phyloP scores from a whole-genome alignment of 1,284 basidiomycete genomes.

The Ganoderma boninense region DNA sequence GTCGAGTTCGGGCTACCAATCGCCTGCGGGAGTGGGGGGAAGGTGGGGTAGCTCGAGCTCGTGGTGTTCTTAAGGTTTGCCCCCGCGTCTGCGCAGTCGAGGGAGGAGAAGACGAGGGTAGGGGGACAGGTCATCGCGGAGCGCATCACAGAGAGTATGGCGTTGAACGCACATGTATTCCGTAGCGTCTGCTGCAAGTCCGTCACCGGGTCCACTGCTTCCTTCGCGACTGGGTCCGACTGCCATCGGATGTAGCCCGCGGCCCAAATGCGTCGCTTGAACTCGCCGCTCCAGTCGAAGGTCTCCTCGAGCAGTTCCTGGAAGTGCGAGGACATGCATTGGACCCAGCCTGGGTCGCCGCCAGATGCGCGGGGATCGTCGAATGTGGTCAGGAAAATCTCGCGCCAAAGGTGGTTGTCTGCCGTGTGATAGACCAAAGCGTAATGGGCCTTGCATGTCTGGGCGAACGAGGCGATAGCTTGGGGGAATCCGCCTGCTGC shows the following conservation, averaged over 20 bases:
- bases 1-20: slow-evolving; percentile 7
- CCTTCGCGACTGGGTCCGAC: slow-evolving; percentile 19
- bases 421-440: too few species aligned
- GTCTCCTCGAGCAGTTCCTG: slow-evolving; percentile 4
- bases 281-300: slow-evolving; percentile 39
- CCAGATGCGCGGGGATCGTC: too few species aligned
- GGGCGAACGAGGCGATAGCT: too few species aligned
- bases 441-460: too few species aligned
- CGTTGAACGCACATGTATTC: slow-evolving; percentile 31
- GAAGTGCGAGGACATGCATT: slow-evolving; percentile 1
- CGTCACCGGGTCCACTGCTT: neutral
- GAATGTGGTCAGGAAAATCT: too few species aligned
- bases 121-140: slow-evolving; percentile 44
- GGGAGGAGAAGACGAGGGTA: slow-evolving; percentile 34
- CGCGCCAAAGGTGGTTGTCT: too few species aligned
- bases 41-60: slow-evolving; percentile 31
- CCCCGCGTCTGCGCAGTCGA: slow-evolving; percentile 4
- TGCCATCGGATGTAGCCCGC: slow-evolving; percentile 32
- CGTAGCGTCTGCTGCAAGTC: slow-evolving; percentile 3
- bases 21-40: slow-evolving; percentile 36
- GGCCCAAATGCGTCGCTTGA: slow-evolving; percentile 36
- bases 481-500: too few species aligned
- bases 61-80: neutral
- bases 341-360: too few species aligned
- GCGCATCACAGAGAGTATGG: slow-evolving; percentile 42